Percentiles rank a stretch among this genome's conserved stretches.
These are phyloP conservation scores for Apophysomyces trapeziformis DNA, from an alignment of 371 early-diverging fungal genomes.

Conservation along the genomic window DNA sequence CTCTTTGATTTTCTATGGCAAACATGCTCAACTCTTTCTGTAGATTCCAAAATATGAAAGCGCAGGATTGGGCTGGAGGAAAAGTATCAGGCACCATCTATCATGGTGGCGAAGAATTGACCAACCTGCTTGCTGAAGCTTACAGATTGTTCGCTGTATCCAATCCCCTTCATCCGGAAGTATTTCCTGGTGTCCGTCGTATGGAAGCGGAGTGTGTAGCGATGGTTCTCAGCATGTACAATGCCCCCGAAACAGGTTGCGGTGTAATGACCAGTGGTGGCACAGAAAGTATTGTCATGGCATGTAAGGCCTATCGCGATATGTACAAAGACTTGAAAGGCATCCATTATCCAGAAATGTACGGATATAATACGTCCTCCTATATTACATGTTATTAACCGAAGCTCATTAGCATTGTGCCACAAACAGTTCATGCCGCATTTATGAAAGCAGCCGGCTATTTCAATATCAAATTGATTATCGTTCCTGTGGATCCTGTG, in stretches of 20 bases:
- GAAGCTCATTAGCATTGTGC: slow-evolving; percentile 68
- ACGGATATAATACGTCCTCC: slow-evolving; percentile 21
- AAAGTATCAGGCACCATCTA: slow-evolving; percentile 92
- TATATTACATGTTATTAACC: not conserved
- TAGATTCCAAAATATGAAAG: slow-evolving; percentile 46
- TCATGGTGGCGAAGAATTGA: slow-evolving; percentile 86
- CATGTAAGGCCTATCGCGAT: slow-evolving; percentile 88
- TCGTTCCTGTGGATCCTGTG: slow-evolving; percentile 82
- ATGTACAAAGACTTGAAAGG: slow-evolving; percentile 74
- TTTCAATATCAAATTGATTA: slow-evolving; percentile 86
- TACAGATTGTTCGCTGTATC: slow-evolving; percentile 84
- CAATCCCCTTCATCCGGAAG: slow-evolving; percentile 95
- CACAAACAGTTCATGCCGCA: slow-evolving; percentile 92
- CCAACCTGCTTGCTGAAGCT: slow-evolving; percentile 76
- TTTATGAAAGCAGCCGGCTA: slow-evolving; percentile 95
- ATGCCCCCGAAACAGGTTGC: slow-evolving; percentile 75
- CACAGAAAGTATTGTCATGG: slow-evolving; percentile 94
- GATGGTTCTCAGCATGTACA: slow-evolving; percentile 88
- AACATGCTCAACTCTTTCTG: slow-evolving; percentile 18
- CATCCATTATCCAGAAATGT: slow-evolving; percentile 91
- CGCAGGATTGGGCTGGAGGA: slow-evolving; percentile 85
- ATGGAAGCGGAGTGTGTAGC: slow-evolving; percentile 95
- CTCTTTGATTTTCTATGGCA: not conserved
- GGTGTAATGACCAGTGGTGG: slow-evolving; percentile 95
- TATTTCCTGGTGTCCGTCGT: slow-evolving; percentile 93